phyloP scores from a whole-genome alignment of 1,284 basidiomycete species.

The Clitocybe nebularis region DNA sequence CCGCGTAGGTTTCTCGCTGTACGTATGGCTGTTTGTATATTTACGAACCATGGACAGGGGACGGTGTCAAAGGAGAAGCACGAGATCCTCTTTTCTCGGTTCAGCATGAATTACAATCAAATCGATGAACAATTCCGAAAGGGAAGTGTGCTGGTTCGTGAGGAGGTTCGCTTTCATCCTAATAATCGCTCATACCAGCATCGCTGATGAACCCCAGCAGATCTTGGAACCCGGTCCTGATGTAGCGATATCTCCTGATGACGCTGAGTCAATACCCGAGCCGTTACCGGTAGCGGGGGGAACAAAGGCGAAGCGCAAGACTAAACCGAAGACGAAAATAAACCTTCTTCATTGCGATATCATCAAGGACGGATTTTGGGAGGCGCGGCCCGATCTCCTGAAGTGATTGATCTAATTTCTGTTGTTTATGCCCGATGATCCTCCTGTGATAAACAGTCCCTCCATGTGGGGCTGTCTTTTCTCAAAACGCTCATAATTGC shows the following conservation, averaged over 20 bases:
- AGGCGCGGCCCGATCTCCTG: constrained; percentile 45
- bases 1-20: constrained; percentile 44
- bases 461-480: neutral
- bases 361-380: constrained; percentile 82
- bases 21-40: too few relatives aligned
- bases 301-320: constrained; percentile 24
- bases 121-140: constrained; percentile 77
- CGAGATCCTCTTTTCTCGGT: constrained; percentile 82
- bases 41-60: constrained; percentile 59
- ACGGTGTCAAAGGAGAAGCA: constrained; percentile 88
- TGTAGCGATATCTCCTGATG: neutral
- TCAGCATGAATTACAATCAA: constrained; percentile 86
- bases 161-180: constrained; percentile 31
- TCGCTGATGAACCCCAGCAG: neutral
- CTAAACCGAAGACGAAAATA: constrained; percentile 37
- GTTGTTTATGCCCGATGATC: neutral
- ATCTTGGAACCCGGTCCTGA: neutral
- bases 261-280: neutral
- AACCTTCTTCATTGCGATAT: constrained; percentile 78
- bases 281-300: constrained; percentile 7
- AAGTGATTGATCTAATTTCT: constrained; percentile 21
- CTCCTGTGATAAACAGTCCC: neutral
- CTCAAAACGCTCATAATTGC: neutral
- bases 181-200: neutral
- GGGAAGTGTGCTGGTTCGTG: constrained; percentile 81